Conservation (phyloP, 768 basidiomycete species). For the Auricularia auricula-judae region DNA sequence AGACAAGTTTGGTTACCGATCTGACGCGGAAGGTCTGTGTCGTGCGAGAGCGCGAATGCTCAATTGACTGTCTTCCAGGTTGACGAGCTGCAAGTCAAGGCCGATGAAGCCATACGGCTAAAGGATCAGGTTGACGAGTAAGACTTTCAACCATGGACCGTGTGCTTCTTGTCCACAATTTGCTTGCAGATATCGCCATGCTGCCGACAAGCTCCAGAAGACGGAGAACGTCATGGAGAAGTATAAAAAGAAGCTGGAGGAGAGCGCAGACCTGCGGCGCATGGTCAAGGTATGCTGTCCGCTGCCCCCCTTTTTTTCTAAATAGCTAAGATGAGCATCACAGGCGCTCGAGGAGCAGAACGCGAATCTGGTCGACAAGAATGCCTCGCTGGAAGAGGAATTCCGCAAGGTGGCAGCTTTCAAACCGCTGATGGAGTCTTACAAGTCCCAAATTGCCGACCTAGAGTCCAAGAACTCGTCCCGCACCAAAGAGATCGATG, state of each 20-base stretch:
- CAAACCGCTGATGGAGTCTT: slow-evolving; percentile 85
- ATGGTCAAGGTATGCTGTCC: slow-evolving; percentile 24
- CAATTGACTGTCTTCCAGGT: slow-evolving; percentile 20
- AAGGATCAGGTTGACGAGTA: slow-evolving; percentile 96
- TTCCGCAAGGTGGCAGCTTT: slow-evolving; percentile 76
- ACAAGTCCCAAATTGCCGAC: slow-evolving; percentile 75
- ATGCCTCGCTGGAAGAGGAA: slow-evolving; percentile 86
- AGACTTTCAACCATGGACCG: slow-evolving; percentile 14
- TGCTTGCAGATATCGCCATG: slow-evolving; percentile 66
- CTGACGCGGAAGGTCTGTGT: slow-evolving; percentile 49
- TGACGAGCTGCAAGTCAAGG: slow-evolving; percentile 69
- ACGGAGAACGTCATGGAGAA: slow-evolving; percentile 98
- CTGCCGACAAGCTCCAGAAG: slow-evolving; percentile 85
- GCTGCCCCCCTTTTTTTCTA: neutral
- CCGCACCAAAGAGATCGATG: slow-evolving; percentile 61
- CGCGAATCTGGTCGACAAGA: slow-evolving; percentile 80
- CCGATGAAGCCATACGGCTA: slow-evolving; percentile 65
- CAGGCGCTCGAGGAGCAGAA: slow-evolving; percentile 90
- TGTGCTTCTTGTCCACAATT: too few species aligned
- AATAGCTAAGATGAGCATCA: neutral
- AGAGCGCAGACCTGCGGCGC: slow-evolving; percentile 56
- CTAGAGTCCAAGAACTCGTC: slow-evolving; percentile 62
- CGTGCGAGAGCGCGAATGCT: neutral
- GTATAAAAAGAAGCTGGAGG: slow-evolving; percentile 96
- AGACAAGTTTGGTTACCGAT: slow-evolving; percentile 54